Evolutionary conservation across 352 stramenopile genomes (phyloP).

Genomic region (Phytophthora citrophthora): DNA sequence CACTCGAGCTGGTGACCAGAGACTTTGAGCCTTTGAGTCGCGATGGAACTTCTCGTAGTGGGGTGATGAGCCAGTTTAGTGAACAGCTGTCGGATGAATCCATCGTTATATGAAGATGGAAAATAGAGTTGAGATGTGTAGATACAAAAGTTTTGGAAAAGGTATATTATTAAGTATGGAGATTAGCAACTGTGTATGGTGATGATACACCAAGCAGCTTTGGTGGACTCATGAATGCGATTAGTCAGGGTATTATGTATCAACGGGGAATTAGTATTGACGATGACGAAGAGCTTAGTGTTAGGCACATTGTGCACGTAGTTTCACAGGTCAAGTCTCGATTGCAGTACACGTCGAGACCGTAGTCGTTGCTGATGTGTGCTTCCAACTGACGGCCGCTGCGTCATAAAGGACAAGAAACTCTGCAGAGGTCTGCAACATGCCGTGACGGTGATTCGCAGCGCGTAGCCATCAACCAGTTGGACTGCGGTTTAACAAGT

Average conservation of each 20-base stretch:
- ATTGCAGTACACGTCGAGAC: background rate
- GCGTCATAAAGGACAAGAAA: too few relatives aligned
- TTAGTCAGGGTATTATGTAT: background rate
- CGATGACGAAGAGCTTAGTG: too few relatives aligned
- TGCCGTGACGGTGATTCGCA: background rate
- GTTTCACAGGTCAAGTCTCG: background rate
- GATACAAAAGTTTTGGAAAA: background rate
- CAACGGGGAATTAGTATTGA: too few relatives aligned
- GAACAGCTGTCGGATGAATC: background rate
- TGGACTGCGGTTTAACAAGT: background rate
- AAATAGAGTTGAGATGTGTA: background rate
- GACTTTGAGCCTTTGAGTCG: constrained; percentile 1
- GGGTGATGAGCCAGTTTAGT: constrained; percentile 25
- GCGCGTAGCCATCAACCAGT: background rate
- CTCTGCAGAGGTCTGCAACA: too few relatives aligned
- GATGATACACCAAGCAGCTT: background rate
- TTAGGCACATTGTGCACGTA: too few relatives aligned
- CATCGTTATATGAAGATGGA: background rate
- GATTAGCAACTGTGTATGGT: background rate
- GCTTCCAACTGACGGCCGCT: too few relatives aligned
- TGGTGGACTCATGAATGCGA: background rate
- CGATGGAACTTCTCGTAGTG: background rate
- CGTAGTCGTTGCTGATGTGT: too few relatives aligned
- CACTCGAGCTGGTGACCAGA: constrained; percentile 19
- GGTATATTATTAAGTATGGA: background rate